These are phyloP conservation scores for Sporothrix dimorphospora DNA, from an alignment of 2,329 filamentous ascomycete genomes.

Conservation along the genomic window DNA sequence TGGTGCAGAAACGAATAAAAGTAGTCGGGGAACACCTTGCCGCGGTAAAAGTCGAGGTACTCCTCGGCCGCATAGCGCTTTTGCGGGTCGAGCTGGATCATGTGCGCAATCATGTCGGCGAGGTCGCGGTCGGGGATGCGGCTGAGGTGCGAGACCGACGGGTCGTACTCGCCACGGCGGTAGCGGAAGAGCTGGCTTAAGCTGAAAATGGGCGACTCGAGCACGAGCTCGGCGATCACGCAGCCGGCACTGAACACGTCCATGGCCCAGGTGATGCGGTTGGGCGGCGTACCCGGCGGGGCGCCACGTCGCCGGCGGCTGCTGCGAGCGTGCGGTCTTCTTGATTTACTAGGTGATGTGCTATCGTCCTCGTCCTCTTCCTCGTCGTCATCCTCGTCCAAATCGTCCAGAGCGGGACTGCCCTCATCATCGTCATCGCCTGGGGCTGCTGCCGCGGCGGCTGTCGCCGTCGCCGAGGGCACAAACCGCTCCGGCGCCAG, in stretches of 20 bases:
- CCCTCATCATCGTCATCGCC: slow-evolving; percentile 62
- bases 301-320: neutral
- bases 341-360: neutral
- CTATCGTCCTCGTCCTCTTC: neutral
- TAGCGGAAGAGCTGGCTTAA: slow-evolving; percentile 95
- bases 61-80: slow-evolving; percentile 91
- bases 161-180: slow-evolving; percentile 88
- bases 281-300: slow-evolving; percentile 23
- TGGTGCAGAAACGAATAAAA: slow-evolving; percentile 98
- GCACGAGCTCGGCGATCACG: slow-evolving; percentile 93
- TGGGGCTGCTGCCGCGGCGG: neutral
- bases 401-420: slow-evolving; percentile 9
- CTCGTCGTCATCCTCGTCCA: slow-evolving; percentile 5
- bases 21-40: slow-evolving; percentile 91
- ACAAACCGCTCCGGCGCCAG: slow-evolving; percentile 92
- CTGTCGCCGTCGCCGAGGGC: slow-evolving; percentile 62
- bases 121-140: slow-evolving; percentile 88
- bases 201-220: slow-evolving; percentile 97
- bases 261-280: slow-evolving; percentile 80
- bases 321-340: neutral
- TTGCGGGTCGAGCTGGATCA: slow-evolving; percentile 94
- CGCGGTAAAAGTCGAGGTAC: slow-evolving; percentile 89
- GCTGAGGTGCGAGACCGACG: slow-evolving; percentile 75
- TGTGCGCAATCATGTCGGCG: slow-evolving; percentile 86
- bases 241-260: slow-evolving; percentile 97